Evolutionary conservation across 495 filamentous ascomycete genomes (phyloP).

Genomic region (Trichocladium uniseriatum): DNA sequence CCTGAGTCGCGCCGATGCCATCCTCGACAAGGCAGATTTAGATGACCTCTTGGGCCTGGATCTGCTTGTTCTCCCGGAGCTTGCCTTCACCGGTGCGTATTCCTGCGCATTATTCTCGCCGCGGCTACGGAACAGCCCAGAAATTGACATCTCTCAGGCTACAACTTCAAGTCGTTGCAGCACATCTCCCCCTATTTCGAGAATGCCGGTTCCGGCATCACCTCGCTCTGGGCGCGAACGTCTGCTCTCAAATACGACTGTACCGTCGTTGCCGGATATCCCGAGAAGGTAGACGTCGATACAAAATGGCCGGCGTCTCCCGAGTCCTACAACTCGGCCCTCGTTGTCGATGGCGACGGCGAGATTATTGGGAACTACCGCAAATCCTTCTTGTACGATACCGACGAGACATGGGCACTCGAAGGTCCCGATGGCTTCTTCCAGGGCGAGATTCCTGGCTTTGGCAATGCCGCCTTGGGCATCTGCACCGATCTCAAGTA

Average conservation of each 20-base stretch:
- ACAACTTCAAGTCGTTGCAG: slow-evolving; percentile 76
- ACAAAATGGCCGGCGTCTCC: slow-evolving; percentile 39
- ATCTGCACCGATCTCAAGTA: slow-evolving; percentile 74
- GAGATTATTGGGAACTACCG: slow-evolving; percentile 73
- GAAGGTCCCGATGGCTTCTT: slow-evolving; percentile 60
- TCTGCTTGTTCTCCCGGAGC: slow-evolving; percentile 73
- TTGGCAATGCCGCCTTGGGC: slow-evolving; percentile 60
- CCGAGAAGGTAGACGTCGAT: slow-evolving; percentile 54
- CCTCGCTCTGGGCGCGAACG: slow-evolving; percentile 69
- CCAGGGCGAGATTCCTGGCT: slow-evolving; percentile 37
- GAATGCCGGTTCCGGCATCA: slow-evolving; percentile 59
- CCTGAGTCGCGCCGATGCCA: slow-evolving; percentile 59
- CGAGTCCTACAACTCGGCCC: slow-evolving; percentile 71
- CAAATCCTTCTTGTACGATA: slow-evolving; percentile 81
- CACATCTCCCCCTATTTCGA: slow-evolving; percentile 79
- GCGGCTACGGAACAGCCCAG: too few species aligned
- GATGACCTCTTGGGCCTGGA: slow-evolving; percentile 50
- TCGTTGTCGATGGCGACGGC: slow-evolving; percentile 64
- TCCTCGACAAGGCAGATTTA: slow-evolving; percentile 49
- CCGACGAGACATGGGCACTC: slow-evolving; percentile 58
- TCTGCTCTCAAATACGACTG: slow-evolving; percentile 65
- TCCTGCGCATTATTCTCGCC: too few species aligned
- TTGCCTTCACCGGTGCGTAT: slow-evolving; percentile 72
- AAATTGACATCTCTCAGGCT: slow-evolving; percentile 45
- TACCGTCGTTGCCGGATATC: slow-evolving; percentile 82